Evolutionary conservation across 768 basidiomycete genomes (phyloP).

Genomic region (Kwoniella dendrophila): DNA sequence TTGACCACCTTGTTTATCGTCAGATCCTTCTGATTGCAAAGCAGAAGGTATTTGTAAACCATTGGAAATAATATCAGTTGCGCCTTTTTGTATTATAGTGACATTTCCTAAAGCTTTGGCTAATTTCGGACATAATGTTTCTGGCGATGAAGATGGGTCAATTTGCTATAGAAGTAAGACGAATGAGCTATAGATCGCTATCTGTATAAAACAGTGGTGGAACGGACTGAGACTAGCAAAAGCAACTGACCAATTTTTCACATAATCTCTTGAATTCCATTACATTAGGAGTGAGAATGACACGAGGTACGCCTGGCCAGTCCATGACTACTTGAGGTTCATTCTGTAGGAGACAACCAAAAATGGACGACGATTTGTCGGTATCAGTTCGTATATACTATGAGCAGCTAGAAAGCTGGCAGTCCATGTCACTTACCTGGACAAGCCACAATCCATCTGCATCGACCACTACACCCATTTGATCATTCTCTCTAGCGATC

Average conservation of each 20-base stretch:
- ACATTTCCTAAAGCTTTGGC: conserved; percentile 80
- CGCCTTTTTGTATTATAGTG: conserved; percentile 86
- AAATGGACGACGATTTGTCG: no score
- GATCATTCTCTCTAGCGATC: conserved; percentile 69
- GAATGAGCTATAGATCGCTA: not conserved
- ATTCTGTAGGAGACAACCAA: conserved; percentile 60
- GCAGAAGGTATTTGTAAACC: conserved; percentile 47
- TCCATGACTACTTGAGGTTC: conserved; percentile 68
- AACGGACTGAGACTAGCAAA: no score
- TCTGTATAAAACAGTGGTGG: not conserved
- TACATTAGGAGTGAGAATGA: conserved; percentile 90
- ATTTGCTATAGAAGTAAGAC: conserved; percentile 47
- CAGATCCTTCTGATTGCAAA: conserved; percentile 59
- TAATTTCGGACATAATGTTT: conserved; percentile 68
- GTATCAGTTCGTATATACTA: conserved; percentile 11
- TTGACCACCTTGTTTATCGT: conserved; percentile 54
- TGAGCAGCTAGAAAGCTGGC: not conserved
- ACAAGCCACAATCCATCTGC: conserved; percentile 88
- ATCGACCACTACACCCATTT: conserved; percentile 87
- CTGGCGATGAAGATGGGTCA: conserved; percentile 44
- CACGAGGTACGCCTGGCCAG: conserved; percentile 73
- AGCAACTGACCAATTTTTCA: conserved; percentile 69
- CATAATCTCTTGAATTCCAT: conserved; percentile 86
- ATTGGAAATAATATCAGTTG: conserved; percentile 74
- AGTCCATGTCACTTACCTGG: conserved; percentile 36